Evolutionary conservation across 495 filamentous ascomycete species (phyloP), one percentile per base, ranked within the genome.

Genomic region (Extremus antarcticus): DNA sequence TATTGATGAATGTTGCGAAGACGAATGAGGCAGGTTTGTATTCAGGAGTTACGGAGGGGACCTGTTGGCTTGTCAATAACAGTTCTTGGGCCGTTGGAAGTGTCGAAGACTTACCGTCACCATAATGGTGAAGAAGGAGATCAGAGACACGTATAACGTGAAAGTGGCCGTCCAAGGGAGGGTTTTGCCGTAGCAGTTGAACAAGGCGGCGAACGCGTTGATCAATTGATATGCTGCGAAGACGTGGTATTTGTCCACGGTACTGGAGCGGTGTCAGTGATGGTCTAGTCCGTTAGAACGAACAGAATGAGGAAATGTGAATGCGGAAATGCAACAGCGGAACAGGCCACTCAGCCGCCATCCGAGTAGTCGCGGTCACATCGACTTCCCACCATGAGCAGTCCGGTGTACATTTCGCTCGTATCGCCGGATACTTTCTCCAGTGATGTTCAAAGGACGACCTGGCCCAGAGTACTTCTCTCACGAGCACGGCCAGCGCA

Each of bases 1-100:
- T 73, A 60, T 85, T 84, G 64, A 77, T 71, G 61, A 81, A 84
- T 51, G 70, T 76, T 3, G 74, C 74, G 57, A 84, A 84, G 45
- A 84, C 81, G 61, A 82, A 84, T 23, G 71, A 69, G 23, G 77
- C 73, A 20, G 69, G 65, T 49, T 78, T 73, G 56, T 81, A 75
- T 1, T 77, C 71, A 0, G 73, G 69, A n/a, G 80, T 75, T 48
- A 71, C 73, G 3, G 77, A 73, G 1, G 78, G 73, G 1, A 83
- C 41, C 41, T 45, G 41, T 9, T 7, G 13, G 13, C 7, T 21
- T 21, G 41, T n/a, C n/a, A 45, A 17, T 39, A 9, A 39, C 9
- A 9, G 35, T 39, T 9, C 35, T 9, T 9, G 9, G n/a, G n/a
- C 9, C 35, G 35, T 39, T 9, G 19, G 41, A 8, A 17, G 8